phyloP scores from a whole-genome alignment of 2,329 filamentous ascomycete species.

The Pyricularia pennisetigena region DNA sequence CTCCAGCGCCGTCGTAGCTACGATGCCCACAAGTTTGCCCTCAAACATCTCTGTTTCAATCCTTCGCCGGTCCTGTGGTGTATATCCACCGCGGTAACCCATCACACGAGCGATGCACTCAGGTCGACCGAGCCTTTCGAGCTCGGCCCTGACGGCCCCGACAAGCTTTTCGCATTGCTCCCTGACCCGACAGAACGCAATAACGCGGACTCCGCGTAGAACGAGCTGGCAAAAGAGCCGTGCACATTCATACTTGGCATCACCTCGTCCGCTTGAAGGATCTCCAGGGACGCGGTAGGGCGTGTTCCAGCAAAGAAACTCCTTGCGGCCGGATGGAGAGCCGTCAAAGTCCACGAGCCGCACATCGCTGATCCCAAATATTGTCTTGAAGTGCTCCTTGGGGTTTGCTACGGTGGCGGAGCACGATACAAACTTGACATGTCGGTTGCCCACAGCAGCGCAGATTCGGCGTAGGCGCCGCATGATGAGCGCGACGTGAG shows the following conservation, averaged over 20 bases:
- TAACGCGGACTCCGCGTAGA: constrained; percentile 78
- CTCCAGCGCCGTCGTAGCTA: constrained; percentile 88
- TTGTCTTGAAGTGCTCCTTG: constrained; percentile 78
- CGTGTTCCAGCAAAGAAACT: constrained; percentile 97
- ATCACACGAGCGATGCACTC: constrained; percentile 77
- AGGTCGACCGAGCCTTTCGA: constrained; percentile 59
- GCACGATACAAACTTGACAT: constrained; percentile 86
- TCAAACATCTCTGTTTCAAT: constrained; percentile 98
- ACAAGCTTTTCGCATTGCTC: constrained; percentile 83
- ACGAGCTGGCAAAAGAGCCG: constrained; percentile 85
- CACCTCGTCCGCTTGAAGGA: constrained; percentile 75
- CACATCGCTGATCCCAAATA: constrained; percentile 77
- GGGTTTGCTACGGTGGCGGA: constrained; percentile 96
- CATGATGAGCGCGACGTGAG: constrained; percentile 94
- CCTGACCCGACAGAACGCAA: constrained; percentile 83
- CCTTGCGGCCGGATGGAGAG: constrained; percentile 83
- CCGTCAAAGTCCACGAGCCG: constrained; percentile 82
- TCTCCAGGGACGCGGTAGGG: constrained; percentile 86
- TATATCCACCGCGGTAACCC: constrained; percentile 94
- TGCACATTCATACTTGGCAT: constrained; percentile 76
- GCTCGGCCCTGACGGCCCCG: constrained; percentile 67
- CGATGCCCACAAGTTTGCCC: constrained; percentile 82
- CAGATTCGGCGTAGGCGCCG: constrained; percentile 78
- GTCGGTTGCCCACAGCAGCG: constrained; percentile 76
- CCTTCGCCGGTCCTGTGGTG: constrained; percentile 73